Percentiles rank a stretch among this genome's conserved stretches.
Conservation (phyloP, 2,329 filamentous ascomycete genomes). For the Aspergillus sp. region DNA sequence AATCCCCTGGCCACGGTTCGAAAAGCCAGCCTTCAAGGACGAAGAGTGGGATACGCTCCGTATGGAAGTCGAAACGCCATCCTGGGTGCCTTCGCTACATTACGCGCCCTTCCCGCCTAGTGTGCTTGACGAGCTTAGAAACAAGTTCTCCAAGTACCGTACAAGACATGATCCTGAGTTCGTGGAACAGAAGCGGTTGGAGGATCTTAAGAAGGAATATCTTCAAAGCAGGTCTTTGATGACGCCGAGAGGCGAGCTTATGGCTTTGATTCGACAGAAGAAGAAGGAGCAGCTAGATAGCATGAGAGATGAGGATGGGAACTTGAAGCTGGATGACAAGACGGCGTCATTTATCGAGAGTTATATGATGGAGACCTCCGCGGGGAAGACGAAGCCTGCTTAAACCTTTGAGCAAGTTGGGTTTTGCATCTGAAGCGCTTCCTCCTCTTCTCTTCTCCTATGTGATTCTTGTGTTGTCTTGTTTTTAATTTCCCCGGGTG, state of each 20-base stretch:
- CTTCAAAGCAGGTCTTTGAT: conserved; percentile 46
- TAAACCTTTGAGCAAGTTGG: neutral
- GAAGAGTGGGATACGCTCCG: conserved; percentile 70
- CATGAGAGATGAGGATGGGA: conserved; percentile 38
- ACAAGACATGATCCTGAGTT: conserved; percentile 77
- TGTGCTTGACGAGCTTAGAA: conserved; percentile 84
- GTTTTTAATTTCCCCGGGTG: conserved; percentile 13
- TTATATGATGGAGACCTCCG: conserved; percentile 31
- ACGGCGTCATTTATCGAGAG: conserved; percentile 38
- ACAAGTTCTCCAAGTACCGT: conserved; percentile 78
- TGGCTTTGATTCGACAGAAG: conserved; percentile 37
- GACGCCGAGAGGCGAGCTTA: conserved; percentile 48
- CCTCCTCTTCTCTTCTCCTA: conserved; percentile 8
- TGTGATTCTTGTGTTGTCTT: neutral
- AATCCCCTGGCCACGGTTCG: conserved; percentile 72
- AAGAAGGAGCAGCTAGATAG: conserved; percentile 36
- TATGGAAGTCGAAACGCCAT: conserved; percentile 70
- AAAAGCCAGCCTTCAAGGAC: conserved; percentile 54
- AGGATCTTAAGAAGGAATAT: conserved; percentile 53
- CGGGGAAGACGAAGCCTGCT: conserved; percentile 4
- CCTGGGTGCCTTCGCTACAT: conserved; percentile 76
- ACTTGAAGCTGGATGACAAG: conserved; percentile 32
- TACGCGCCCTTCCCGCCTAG: conserved; percentile 72
- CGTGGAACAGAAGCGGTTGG: conserved; percentile 61
- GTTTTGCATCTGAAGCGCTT: neutral